Evolutionary conservation across 2,329 filamentous ascomycete species (phyloP), one percentile per base, ranked within the genome.

Genomic region (Microascus cirrosus): DNA sequence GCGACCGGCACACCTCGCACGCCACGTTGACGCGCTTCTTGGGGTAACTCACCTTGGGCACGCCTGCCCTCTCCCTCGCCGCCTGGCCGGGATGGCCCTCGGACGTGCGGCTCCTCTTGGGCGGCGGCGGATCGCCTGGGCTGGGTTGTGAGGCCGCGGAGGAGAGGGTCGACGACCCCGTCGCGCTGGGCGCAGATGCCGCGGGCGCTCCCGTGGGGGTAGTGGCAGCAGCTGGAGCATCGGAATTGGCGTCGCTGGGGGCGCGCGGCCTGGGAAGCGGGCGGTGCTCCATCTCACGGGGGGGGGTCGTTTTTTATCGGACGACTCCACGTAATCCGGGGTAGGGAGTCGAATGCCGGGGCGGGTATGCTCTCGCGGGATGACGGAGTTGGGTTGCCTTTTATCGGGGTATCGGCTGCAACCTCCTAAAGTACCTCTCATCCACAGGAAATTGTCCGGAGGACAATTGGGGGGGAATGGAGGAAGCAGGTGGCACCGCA

Each of bases 11-110:
- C 3, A 63, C 59, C 20, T 65, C 60, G 42, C 63, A 64, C 6
- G 63, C 63, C 12, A 55, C 62, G 45, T 58, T 61, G 32, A 62
- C 63, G 3, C 63, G 58, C 45, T 63, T 63, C 58, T 64, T 64
- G 32, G 62, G 63, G 54, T 64, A 64, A 45, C 51, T 59, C 35
- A 59, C 58, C 54, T 60, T 59, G 45, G 36, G 32, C 42, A 50
- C 42, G 15, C 42, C 36, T 13, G 54, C 34, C 18, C 55, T 39
- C 24, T 51, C 42, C 42, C 55, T 11, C 54, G n/a, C 42, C 54
- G 10, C 11, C 39, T 15, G 11, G 36, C 18, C 11, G 7, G 22
- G 15, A 13, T 13, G 11, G 36, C 18, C 11, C n/a, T 24, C 36
- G 32, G 54, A 45, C 22, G 18, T 42, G 54, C 54, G 54, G 32